A percentile compares a stretch with the other conserved stretches of the same genome.
These are phyloP conservation scores for Sarocladium strictum DNA, from an alignment of 2,329 filamentous ascomycete genomes.

Conservation along the genomic window DNA sequence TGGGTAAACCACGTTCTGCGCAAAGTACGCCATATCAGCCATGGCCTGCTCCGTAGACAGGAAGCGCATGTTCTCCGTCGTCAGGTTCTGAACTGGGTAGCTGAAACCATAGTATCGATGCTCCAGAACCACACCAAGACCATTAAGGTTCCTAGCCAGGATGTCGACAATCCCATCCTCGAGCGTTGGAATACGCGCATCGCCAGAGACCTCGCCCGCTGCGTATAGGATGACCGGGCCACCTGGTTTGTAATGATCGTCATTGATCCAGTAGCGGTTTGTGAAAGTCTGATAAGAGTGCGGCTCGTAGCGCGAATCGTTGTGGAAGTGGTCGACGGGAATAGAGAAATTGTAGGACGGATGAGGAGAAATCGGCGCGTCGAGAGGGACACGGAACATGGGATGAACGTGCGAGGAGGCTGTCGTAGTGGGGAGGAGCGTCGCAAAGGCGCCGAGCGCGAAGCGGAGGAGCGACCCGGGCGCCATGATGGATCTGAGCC, in stretches of 20 bases:
- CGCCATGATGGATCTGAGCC: conserved; percentile 4
- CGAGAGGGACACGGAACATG: neutral
- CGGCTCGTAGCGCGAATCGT: conserved; percentile 70
- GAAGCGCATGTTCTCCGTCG: conserved; percentile 68
- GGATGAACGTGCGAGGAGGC: neutral
- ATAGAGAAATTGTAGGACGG: conserved; percentile 29
- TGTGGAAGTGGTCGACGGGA: conserved; percentile 76
- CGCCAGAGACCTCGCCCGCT: conserved; percentile 62
- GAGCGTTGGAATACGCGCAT: conserved; percentile 60
- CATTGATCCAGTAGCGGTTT: conserved; percentile 80
- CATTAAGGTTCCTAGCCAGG: conserved; percentile 63
- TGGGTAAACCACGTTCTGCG: conserved; percentile 62
- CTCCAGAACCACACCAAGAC: conserved; percentile 75
- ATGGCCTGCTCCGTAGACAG: conserved; percentile 77
- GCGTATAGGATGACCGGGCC: conserved; percentile 77
- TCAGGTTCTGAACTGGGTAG: conserved; percentile 60
- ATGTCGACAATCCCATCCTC: conserved; percentile 73
- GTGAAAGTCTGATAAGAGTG: conserved; percentile 63
- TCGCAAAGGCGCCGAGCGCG: neutral
- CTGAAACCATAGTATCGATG: conserved; percentile 83
- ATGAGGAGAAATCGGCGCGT: neutral
- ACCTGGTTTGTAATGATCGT: conserved; percentile 65
- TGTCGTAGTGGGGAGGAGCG: neutral
- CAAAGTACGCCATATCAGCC: conserved; percentile 78
- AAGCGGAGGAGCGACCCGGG: neutral